phyloP scores from a whole-genome alignment of 140 eudicot genomes.

The Ambrosia hybrid region DNA sequence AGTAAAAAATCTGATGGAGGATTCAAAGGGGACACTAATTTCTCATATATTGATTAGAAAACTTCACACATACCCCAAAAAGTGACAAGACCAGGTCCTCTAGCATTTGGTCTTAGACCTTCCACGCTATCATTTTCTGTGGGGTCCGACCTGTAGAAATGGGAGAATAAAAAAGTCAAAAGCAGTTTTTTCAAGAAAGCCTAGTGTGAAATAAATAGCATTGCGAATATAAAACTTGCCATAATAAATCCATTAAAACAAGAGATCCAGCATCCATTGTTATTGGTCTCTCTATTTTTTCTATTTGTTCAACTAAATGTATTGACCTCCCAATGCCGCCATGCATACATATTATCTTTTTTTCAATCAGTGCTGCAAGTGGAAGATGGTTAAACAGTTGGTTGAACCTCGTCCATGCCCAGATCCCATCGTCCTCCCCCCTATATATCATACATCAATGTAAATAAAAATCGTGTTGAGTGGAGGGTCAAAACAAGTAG shows the following conservation, averaged over 20 bases:
- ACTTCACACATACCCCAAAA: conserved; percentile 68
- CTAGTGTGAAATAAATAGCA: neutral
- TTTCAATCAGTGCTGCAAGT: conserved; percentile 92
- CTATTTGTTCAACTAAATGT: conserved; percentile 80
- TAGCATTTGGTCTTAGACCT: no score
- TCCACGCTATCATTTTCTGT: conserved; percentile 96
- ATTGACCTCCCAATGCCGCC: conserved; percentile 99
- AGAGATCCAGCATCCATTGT: conserved; percentile 97
- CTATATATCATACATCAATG: no score
- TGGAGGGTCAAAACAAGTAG: no score
- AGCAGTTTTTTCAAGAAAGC: neutral
- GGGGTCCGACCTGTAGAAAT: conserved; percentile 75
- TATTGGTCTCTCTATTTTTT: conserved; percentile 84
- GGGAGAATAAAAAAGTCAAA: no score
- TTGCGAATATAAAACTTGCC: neutral
- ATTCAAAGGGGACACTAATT: no score
- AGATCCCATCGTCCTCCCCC: no score
- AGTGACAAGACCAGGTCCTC: conserved; percentile 98
- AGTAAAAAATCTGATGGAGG: no score
- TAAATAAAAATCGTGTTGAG: no score
- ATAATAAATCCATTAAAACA: no score
- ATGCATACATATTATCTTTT: conserved; percentile 96
- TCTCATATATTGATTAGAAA: no score
- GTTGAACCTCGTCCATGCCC: no score
- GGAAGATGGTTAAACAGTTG: conserved; percentile 31